Evolutionary conservation across 1,139 yeast species (phyloP).

Genomic region (Yamadazyma mexicana): DNA sequence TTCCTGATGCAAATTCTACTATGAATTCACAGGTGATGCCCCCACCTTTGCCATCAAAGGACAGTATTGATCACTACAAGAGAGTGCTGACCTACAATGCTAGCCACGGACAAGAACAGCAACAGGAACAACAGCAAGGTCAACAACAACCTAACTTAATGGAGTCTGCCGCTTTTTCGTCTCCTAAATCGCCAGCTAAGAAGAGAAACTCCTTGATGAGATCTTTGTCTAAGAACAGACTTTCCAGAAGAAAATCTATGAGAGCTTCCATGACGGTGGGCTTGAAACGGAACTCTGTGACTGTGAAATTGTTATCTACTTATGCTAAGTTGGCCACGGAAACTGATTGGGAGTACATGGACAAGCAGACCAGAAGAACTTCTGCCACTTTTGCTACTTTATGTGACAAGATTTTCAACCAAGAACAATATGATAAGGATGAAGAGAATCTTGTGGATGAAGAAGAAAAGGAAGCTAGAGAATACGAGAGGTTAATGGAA

Average conservation of each 20-base stretch:
- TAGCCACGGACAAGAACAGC: too few species aligned
- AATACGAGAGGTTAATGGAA: slow-evolving; percentile 52
- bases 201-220: slow-evolving; percentile 36
- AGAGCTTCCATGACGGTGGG: slow-evolving; percentile 46
- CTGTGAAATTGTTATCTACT: slow-evolving; percentile 65
- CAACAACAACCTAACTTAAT: slow-evolving; percentile 22
- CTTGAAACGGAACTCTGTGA: slow-evolving; percentile 66
- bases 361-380: slow-evolving; percentile 72
- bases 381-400: slow-evolving; percentile 75
- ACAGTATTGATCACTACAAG: slow-evolving; percentile 22
- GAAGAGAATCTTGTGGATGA: slow-evolving; percentile 52
- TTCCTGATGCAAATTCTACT: background rate
- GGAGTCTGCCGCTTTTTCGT: slow-evolving; percentile 33
- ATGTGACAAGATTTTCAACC: slow-evolving; percentile 72
- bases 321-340: slow-evolving; percentile 71
- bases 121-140: too few species aligned
- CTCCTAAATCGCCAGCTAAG: slow-evolving; percentile 9
- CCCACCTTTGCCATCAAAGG: slow-evolving; percentile 46
- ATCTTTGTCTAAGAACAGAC: slow-evolving; percentile 32
- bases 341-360: slow-evolving; percentile 69
- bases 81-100: slow-evolving; percentile 15
- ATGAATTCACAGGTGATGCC: slow-evolving; percentile 28
- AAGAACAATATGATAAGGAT: slow-evolving; percentile 54
- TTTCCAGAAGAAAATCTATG: slow-evolving; percentile 40
- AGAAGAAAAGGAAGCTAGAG: slow-evolving; percentile 50